Conservation (phyloP, 441 rosid species). For the Adansonia rubrostipa region DNA sequence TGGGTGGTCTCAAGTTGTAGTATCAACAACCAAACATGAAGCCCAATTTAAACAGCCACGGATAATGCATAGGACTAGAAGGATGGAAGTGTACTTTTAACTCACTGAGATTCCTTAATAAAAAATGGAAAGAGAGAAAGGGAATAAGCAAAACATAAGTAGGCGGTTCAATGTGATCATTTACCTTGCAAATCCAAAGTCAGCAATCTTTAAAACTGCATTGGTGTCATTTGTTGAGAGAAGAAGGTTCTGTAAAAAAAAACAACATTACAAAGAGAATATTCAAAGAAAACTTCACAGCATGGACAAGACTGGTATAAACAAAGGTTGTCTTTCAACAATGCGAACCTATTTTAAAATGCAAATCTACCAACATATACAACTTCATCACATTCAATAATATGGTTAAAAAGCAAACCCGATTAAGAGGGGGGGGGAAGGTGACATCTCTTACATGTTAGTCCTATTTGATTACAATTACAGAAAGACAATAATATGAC, state of each 20-base stretch:
- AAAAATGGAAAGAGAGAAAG: conserved; percentile 4
- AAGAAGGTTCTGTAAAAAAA: conserved; percentile 87
- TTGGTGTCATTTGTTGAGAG: conserved; percentile 64
- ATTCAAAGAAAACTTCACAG: conserved; percentile 18
- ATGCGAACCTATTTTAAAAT: conserved; percentile 9
- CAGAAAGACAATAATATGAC: neutral
- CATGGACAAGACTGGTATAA: conserved; percentile 22
- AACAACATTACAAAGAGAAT: conserved; percentile 36
- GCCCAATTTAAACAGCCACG: neutral
- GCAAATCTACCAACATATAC: conserved; percentile 12
- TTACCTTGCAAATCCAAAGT: conserved; percentile 99
- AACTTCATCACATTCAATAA: conserved; percentile 5
- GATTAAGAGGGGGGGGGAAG: neutral
- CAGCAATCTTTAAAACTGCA: conserved; percentile 89
- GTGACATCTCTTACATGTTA: neutral
- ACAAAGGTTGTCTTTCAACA: conserved; percentile 15
- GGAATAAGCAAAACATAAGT: conserved; percentile 20
- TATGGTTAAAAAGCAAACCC: conserved; percentile 16
- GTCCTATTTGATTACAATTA: neutral
- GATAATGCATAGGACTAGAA: neutral
- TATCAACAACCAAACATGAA: neutral
- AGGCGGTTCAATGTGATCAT: conserved; percentile 20
- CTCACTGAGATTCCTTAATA: neutral
- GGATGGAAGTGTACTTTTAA: neutral
- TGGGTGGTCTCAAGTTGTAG: neutral